Conservation (phyloP, 1,284 basidiomycete genomes). For the Cryptococcus sp. region DNA sequence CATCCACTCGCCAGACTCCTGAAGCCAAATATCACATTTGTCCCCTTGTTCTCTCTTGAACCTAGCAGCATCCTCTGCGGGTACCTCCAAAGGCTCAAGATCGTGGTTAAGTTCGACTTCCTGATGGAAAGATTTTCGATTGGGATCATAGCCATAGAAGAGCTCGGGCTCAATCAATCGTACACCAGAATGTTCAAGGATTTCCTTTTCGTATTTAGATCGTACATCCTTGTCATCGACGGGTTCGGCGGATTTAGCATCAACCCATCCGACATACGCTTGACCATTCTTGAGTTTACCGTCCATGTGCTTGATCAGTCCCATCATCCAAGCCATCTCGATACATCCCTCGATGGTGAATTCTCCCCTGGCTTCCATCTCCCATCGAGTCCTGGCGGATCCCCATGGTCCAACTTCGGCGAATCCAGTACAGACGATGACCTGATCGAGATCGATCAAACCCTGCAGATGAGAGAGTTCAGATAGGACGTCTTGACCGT, state of each 20-base stretch:
- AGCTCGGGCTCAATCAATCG: slow-evolving; percentile 95
- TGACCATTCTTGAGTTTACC: slow-evolving; percentile 89
- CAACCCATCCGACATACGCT: slow-evolving; percentile 96
- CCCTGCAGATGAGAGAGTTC: slow-evolving; percentile 75
- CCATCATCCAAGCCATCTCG: slow-evolving; percentile 99
- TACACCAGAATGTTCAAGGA: slow-evolving; percentile 87
- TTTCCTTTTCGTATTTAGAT: slow-evolving; percentile 90
- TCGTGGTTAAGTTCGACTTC: slow-evolving; percentile 96
- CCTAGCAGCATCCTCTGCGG: slow-evolving; percentile 83
- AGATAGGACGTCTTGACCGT: slow-evolving; percentile 60
- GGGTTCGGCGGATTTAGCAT: slow-evolving; percentile 89
- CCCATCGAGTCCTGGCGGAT: slow-evolving; percentile 96
- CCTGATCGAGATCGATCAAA: slow-evolving; percentile 90
- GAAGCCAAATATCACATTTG: slow-evolving; percentile 91
- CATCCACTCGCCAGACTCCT: slow-evolving; percentile 86
- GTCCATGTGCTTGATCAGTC: slow-evolving; percentile 96
- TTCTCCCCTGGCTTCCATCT: slow-evolving; percentile 92
- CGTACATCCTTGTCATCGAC: slow-evolving; percentile 97
- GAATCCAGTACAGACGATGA: slow-evolving; percentile 92
- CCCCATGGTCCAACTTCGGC: slow-evolving; percentile 99
- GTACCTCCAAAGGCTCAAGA: slow-evolving; percentile 90
- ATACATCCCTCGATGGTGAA: slow-evolving; percentile 96
- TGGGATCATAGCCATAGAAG: slow-evolving; percentile 95
- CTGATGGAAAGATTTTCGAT: slow-evolving; percentile 94
- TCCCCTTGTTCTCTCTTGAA: slow-evolving; percentile 97